Percentiles rank a stretch among this genome's conserved stretches.
Conservation (phyloP, 441 rosid genomes). For the Croton laevigatus region DNA sequence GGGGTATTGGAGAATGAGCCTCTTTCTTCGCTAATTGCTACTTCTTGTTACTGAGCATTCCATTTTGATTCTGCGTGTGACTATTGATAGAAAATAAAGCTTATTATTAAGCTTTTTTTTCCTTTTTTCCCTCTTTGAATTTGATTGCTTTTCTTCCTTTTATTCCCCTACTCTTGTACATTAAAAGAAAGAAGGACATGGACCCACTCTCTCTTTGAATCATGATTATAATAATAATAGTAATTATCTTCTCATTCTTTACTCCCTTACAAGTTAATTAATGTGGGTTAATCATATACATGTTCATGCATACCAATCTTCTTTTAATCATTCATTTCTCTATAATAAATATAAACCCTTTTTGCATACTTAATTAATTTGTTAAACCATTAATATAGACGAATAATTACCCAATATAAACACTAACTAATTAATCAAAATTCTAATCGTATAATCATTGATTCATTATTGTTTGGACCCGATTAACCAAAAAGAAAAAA, state of each 20-base stretch:
- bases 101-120: neutral
- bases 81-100: neutral
- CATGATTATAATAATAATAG: too few relatives aligned
- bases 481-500: neutral
- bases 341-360: too few relatives aligned
- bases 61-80: conserved; percentile 19
- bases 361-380: too few relatives aligned
- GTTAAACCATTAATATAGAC: too few relatives aligned
- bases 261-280: neutral
- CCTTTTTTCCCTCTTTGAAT: neutral
- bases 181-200: neutral
- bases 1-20: conserved; percentile 35
- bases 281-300: neutral
- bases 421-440: too few relatives aligned
- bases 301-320: neutral
- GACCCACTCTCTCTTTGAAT: neutral
- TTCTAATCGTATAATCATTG: neutral
- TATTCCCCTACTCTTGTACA: neutral
- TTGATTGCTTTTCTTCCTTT: neutral
- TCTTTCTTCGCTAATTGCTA: conserved; percentile 22
- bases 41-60: neutral
- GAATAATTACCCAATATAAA: too few relatives aligned
- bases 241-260: neutral
- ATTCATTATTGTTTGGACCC: neutral
- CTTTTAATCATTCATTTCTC: neutral